These are phyloP conservation scores for Nigrograna mackinnonii DNA, from an alignment of 2,329 filamentous ascomycete genomes.

Conservation along the genomic window DNA sequence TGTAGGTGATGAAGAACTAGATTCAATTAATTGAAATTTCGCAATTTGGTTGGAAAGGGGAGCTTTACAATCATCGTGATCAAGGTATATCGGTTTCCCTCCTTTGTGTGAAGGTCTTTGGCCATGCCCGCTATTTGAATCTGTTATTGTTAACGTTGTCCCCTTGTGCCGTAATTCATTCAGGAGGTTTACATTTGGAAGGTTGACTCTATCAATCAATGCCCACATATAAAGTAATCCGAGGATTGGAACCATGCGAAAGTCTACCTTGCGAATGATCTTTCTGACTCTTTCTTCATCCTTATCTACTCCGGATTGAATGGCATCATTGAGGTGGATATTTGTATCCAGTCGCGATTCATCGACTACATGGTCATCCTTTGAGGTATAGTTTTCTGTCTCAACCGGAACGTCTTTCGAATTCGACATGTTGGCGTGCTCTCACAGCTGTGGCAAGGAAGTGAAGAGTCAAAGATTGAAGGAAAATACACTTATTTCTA, in stretches of 20 bases:
- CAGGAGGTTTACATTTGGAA: slow-evolving; percentile 12
- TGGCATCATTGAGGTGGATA: slow-evolving; percentile 13
- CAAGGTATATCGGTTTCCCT: slow-evolving; percentile 13
- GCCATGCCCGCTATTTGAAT: slow-evolving; percentile 9
- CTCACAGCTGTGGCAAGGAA: too few species aligned
- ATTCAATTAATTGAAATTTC: not conserved
- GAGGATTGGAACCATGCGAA: slow-evolving; percentile 13
- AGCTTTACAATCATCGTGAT: slow-evolving; percentile 14
- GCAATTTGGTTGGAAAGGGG: not conserved
- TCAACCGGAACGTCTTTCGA: slow-evolving; percentile 3
- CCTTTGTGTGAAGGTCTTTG: slow-evolving; percentile 9
- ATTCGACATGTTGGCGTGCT: too few species aligned
- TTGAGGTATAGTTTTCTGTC: slow-evolving; percentile 3
- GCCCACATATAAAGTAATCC: slow-evolving; percentile 16
- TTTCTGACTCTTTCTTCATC: slow-evolving; percentile 11
- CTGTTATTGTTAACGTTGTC: too few species aligned
- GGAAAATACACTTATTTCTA: too few species aligned
- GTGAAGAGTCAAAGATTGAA: too few species aligned
- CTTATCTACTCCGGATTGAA: slow-evolving; percentile 10
- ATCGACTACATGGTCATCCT: slow-evolving; percentile 9
- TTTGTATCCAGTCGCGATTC: slow-evolving; percentile 11
- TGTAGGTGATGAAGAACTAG: slow-evolving; percentile 13
- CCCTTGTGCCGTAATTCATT: too few species aligned
- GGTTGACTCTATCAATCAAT: slow-evolving; percentile 13
- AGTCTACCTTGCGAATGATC: slow-evolving; percentile 15